Base-by-base conservation (phyloP, 2,329 filamentous ascomycete species). In the Fusarium miscanthi region DNA sequence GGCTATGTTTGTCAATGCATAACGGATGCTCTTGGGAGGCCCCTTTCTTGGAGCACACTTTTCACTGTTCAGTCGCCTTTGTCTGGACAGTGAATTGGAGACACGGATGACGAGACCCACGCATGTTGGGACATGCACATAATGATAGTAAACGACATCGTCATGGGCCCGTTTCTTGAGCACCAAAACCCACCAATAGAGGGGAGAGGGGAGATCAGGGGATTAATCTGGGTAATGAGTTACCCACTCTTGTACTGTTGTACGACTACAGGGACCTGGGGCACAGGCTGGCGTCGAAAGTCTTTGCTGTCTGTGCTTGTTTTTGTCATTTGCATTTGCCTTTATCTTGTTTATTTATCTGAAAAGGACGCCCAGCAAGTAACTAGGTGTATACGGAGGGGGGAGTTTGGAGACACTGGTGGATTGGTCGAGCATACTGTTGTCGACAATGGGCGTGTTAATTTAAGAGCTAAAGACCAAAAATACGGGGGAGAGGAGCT, bases 181-280 rank as follows among this genome's bases (percentile, higher is more conserved):
- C 53, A 63, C 52, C 66, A 60, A 49, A 54, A 63, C 53, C 53
- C 62, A 58, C 56, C 59, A 70, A 73, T 74, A 72, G 74, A 68
- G 58, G 63, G 35, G 59, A 64, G 66, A 46, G 57, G 57, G 61
- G 65, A 56, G 58, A 48, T 63, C 48, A 49, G 51, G 63, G 60
- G 61, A 62, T 75, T 80, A 79, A 80, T 81, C 69, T 77, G 76
- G 75, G 76, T 78, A 78, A 79, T 70, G 63, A 69, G 73, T 78
- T 79, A 76, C 76, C 77, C 75, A 77, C 75, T 78, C 75, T 74
- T 81, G 79, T 81, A 77, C 74, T 78, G 74, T 74, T 81, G 79
- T 81, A 81, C 72, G 76, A 81, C 77, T 78, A 77, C 76, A 73
- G 65, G 66, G 66, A 66, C 62, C 71, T 60, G 63, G 59, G 69